phyloP scores from a whole-genome alignment of 2,329 filamentous ascomycete species.

The Aspergillus calidoustus region DNA sequence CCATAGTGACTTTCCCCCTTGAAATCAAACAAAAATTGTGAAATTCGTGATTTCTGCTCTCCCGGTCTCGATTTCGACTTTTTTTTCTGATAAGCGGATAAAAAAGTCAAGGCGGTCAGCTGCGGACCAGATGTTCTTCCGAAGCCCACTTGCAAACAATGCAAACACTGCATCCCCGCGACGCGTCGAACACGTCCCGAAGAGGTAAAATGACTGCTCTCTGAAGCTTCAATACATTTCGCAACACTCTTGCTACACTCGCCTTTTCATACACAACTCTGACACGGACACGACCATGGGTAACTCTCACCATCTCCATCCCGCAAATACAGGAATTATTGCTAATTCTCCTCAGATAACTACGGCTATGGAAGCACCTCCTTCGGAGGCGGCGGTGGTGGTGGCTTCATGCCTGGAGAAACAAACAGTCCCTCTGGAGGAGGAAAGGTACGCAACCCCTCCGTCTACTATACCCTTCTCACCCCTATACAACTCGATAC shows the following conservation, averaged over 20 bases:
- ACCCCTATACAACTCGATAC: neutral
- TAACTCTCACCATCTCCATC: neutral
- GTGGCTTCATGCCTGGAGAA: conserved; percentile 62
- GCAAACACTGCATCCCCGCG: conserved; percentile 28
- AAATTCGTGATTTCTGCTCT: neutral
- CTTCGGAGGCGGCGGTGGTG: conserved; percentile 59
- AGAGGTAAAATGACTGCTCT: conserved; percentile 36
- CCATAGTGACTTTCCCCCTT: conserved; percentile 58
- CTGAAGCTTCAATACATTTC: conserved; percentile 2
- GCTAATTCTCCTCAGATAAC: conserved; percentile 32
- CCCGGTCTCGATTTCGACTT: conserved; percentile 16
- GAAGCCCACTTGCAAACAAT: conserved; percentile 27
- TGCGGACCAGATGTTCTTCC: conserved; percentile 23
- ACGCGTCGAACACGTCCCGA: conserved; percentile 46
- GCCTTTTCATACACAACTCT: neutral
- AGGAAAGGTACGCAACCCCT: conserved; percentile 41
- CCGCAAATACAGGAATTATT: neutral
- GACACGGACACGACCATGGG: conserved; percentile 8
- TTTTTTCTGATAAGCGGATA: conserved; percentile 26
- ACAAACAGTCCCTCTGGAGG: conserved; percentile 53
- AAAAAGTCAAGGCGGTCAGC: conserved; percentile 37
- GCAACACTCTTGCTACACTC: neutral
- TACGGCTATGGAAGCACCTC: conserved; percentile 58
- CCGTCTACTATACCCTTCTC: neutral
- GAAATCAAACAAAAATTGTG: neutral